A percentile compares a stretch with the other conserved stretches of the same genome.
phyloP scores from a whole-genome alignment of 306 rosid genomes.

The Trifolium fragiferum region DNA sequence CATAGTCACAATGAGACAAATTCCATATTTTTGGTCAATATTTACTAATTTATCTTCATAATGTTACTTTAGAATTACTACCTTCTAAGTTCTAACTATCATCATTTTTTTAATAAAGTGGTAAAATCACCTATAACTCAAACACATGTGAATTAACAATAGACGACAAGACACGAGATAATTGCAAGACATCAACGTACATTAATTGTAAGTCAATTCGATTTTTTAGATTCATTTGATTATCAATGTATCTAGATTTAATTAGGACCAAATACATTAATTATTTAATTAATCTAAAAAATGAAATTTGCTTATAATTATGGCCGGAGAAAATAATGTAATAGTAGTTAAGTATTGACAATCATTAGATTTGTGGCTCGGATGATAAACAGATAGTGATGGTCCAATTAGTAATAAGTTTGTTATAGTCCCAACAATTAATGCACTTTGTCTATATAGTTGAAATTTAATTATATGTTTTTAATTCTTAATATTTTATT shows the following conservation, averaged over 20 bases:
- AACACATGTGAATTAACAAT: slow-evolving; percentile 3
- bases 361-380: slow-evolving; percentile 34
- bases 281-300: too few species aligned
- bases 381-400: slow-evolving; percentile 39
- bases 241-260: too few species aligned
- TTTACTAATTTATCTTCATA: neutral
- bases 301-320: too few species aligned
- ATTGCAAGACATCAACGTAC: slow-evolving; percentile 49
- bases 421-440: too few species aligned
- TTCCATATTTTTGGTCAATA: slow-evolving; percentile 4
- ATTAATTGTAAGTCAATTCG: too few species aligned
- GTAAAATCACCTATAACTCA: too few species aligned
- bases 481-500: too few species aligned
- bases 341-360: slow-evolving; percentile 29
- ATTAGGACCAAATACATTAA: too few species aligned
- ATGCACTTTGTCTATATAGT: neutral
- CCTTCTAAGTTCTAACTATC: neutral
- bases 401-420: slow-evolving; percentile 26
- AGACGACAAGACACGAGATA: neutral
- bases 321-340: too few species aligned
- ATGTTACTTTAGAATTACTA: slow-evolving; percentile 27
- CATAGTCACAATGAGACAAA: slow-evolving; percentile 11
- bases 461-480: too few species aligned
- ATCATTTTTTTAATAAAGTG: too few species aligned
- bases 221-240: too few species aligned